phyloP scores from a whole-genome alignment of 2,329 filamentous ascomycete species.

The Sporothrix globosa region DNA sequence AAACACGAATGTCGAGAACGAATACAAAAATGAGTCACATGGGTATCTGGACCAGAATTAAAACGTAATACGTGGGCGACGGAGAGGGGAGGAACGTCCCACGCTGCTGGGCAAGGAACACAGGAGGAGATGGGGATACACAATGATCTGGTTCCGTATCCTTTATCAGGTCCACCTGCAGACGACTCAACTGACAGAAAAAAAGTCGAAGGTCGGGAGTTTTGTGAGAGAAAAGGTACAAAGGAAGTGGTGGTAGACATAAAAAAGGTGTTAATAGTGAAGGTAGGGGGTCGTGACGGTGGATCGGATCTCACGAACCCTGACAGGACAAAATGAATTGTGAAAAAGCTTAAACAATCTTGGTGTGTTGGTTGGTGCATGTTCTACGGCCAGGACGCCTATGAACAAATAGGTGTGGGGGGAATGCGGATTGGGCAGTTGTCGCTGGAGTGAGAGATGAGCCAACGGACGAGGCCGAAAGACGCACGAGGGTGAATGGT shows the following conservation, averaged over 20 bases:
- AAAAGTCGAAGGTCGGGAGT: not conserved
- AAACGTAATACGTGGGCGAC: constrained; percentile 22
- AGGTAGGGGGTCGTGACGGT: not conserved
- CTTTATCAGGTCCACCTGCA: not conserved
- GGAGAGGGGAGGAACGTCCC: not conserved
- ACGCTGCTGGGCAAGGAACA: constrained; percentile 9
- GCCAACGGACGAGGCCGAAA: constrained; percentile 48
- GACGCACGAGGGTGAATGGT: constrained; percentile 45
- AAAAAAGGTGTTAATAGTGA: not conserved
- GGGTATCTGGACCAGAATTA: not conserved
- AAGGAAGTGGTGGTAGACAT: not conserved
- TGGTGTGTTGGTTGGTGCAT: constrained; percentile 9
- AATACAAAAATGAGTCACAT: constrained; percentile 27
- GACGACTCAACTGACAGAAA: not conserved
- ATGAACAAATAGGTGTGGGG: constrained; percentile 24
- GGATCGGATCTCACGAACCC: constrained; percentile 29
- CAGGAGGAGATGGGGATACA: not conserved
- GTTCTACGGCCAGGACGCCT: not conserved
- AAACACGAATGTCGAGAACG: not conserved
- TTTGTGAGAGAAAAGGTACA: not conserved
- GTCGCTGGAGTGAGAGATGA: constrained; percentile 14
- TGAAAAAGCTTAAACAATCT: constrained; percentile 10
- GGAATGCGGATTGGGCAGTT: not conserved
- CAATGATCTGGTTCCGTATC: not conserved
- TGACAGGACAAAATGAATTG: constrained; percentile 5